Base-by-base conservation (phyloP, 352 stramenopile genomes). In the Phytopythium chamaehyphon region DNA sequence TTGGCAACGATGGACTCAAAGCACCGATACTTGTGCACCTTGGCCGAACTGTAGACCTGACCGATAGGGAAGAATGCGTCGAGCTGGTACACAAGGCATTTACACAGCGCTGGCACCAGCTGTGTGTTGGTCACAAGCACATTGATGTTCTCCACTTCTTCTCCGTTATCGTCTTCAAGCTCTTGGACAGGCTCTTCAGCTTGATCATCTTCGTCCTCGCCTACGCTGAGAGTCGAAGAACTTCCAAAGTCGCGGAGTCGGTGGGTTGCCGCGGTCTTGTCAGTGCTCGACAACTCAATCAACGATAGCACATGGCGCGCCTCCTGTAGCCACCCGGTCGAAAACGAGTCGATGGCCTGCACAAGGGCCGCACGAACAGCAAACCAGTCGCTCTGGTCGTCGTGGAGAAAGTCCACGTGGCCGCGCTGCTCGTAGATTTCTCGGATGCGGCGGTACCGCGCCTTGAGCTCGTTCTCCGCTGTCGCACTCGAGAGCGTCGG, bases 121-220 rank as follows among this genome's bases (percentile, higher is more conserved):
- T 90, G 83, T 23, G 83, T 86, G 61, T 93, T 93, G 49, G 83
- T 93, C 22, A 93, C 83, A 48, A 93, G 61, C 16, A 93, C 65
- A 45, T 93, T 93, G 28, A 88, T 59, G 33, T 83, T 73, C 52
- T 85, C 73, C 38, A 79, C 71, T 16, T 73, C 49, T 11, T 57
- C 62, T 16, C 59, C 37, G 9, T 66, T 55, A 18, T 58, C 54
- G 18, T 62, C 64, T 11, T 33, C 28, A 10, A 10, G 28, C 28
- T 33, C 28, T 10, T 10, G 28, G 28, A 33, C 9, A 33, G 28
- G 28, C 28, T 33, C 28, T 33, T 33, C 28, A 33, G 28, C 28
- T 33, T 33, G 28, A 9, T 71, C 39, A 0, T 61, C 50, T 24
- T 74, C 62, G 11, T 59, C 49, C 19, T 28, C 44, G 9, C 19